These are phyloP conservation scores for Boletellus sp. DNA, from an alignment of 1,284 basidiomycete genomes.

Conservation along the genomic window DNA sequence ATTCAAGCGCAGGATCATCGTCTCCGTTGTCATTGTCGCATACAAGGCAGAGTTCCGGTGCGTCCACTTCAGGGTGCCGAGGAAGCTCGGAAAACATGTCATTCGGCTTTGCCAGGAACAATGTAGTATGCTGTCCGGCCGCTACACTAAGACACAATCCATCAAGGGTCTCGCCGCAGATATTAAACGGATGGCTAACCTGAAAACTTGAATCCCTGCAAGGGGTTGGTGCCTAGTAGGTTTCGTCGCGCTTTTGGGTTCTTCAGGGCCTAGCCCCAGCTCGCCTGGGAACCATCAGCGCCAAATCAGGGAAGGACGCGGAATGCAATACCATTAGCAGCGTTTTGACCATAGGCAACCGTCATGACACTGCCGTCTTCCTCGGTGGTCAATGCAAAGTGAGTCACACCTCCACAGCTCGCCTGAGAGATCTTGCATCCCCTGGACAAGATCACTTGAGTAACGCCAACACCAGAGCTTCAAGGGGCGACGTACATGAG, in stretches of 20 bases:
- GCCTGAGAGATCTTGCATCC: constrained; percentile 68
- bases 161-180: constrained; percentile 1
- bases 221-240: constrained; percentile 73
- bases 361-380: constrained; percentile 75
- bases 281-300: constrained; percentile 46
- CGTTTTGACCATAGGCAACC: constrained; percentile 83
- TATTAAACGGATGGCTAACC: constrained; percentile 43
- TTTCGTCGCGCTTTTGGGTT: constrained; percentile 85
- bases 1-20: constrained; percentile 69
- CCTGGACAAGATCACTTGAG: constrained; percentile 36
- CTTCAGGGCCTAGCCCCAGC: constrained; percentile 76
- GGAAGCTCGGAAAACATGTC: constrained; percentile 69
- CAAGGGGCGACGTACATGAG: constrained; percentile 52
- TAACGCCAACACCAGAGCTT: not conserved
- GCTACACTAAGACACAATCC: constrained; percentile 54
- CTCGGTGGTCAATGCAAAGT: constrained; percentile 74
- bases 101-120: constrained; percentile 72
- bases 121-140: constrained; percentile 81
- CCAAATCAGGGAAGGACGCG: not conserved
- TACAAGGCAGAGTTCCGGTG: constrained; percentile 66
- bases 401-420: constrained; percentile 84
- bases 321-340: constrained; percentile 55
- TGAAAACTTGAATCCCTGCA: constrained; percentile 70
- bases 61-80: constrained; percentile 72
- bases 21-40: constrained; percentile 70